phyloP scores from a whole-genome alignment of 1,139 yeast genomes.

The Nakaseomyces kungkrabaensis region DNA sequence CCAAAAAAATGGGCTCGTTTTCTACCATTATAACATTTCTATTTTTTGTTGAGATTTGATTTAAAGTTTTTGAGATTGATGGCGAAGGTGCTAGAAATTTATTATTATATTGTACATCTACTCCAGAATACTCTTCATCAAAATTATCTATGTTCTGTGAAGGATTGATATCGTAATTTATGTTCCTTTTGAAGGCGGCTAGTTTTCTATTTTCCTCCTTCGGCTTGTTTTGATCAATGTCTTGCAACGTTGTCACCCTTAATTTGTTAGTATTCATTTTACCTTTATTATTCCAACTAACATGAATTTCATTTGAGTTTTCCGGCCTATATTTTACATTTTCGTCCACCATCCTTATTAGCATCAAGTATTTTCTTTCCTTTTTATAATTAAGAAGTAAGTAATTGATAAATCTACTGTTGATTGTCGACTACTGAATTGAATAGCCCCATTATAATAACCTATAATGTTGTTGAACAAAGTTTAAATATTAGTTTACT shows the following conservation, averaged over 20 bases:
- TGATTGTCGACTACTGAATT: too few relatives aligned
- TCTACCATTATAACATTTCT: background rate
- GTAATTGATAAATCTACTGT: too few relatives aligned
- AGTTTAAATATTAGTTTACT: too few relatives aligned
- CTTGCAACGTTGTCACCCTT: background rate
- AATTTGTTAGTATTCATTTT: background rate
- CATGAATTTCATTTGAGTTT: too few relatives aligned
- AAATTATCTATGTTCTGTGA: background rate
- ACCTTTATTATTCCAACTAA: background rate
- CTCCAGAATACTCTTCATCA: background rate
- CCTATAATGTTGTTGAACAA: too few relatives aligned
- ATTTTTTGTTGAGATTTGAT: background rate
- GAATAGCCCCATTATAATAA: too few relatives aligned
- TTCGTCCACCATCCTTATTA: background rate
- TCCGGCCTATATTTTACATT: background rate
- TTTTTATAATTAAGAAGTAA: too few relatives aligned
- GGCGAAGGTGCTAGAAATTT: background rate
- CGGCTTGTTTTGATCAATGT: background rate
- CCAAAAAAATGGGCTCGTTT: background rate
- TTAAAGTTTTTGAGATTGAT: background rate
- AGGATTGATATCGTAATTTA: background rate
- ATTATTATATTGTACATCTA: background rate
- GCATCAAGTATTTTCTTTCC: too few relatives aligned
- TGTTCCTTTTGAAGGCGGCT: background rate
- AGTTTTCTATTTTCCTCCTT: background rate